phyloP scores from a whole-genome alignment of 176 grass and related monocot genomes.

The Avena eriantha region DNA sequence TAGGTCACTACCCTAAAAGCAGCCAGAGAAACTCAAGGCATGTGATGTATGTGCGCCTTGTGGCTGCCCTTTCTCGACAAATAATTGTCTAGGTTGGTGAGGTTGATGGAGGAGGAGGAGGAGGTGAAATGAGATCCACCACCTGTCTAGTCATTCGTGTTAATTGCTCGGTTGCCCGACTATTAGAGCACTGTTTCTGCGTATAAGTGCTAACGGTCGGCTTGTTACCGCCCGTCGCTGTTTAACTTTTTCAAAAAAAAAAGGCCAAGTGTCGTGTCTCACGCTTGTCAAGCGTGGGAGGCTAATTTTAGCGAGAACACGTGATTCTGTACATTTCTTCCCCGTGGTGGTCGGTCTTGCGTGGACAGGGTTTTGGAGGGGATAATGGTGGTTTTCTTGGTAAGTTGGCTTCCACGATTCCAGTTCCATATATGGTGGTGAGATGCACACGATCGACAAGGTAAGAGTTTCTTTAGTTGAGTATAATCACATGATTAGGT shows the following conservation, averaged over 20 bases:
- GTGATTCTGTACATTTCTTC: constrained; percentile 13
- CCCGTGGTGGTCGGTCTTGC: constrained; percentile 10
- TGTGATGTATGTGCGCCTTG: constrained; percentile 22
- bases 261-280: neutral
- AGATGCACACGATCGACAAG: constrained; percentile 9
- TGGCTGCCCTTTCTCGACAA: neutral
- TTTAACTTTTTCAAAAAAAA: neutral
- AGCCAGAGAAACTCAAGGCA: neutral
- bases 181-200: neutral
- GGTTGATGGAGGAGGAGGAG: neutral
- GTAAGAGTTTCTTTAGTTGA: neutral
- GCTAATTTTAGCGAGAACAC: neutral
- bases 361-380: neutral
- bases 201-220: neutral
- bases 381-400: constrained; percentile 9
- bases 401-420: constrained; percentile 1
- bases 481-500: constrained; percentile 18
- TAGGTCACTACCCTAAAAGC: constrained; percentile 2
- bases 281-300: neutral
- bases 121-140: neutral
- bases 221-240: neutral
- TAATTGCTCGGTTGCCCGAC: neutral
- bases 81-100: constrained; percentile 21
- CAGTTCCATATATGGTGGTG: neutral
- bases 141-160: neutral